Evolutionary conservation across 768 basidiomycete genomes (phyloP).

Genomic region (Chiua virens): DNA sequence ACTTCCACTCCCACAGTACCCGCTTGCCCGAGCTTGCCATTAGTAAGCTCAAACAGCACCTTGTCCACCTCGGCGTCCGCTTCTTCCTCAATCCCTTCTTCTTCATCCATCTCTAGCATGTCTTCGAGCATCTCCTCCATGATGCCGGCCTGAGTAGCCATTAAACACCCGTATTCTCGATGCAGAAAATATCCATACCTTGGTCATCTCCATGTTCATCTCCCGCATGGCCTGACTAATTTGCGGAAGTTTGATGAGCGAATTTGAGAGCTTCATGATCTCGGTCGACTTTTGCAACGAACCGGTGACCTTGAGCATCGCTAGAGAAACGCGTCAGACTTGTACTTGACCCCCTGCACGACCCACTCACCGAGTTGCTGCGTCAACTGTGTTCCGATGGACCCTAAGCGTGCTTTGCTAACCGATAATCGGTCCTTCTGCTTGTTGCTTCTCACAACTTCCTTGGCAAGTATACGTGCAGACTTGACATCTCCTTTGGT

Average conservation of each 20-base stretch:
- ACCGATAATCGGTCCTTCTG: slow-evolving; percentile 92
- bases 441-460: slow-evolving; percentile 93
- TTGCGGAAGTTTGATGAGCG: slow-evolving; percentile 88
- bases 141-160: slow-evolving; percentile 76
- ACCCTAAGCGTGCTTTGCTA: slow-evolving; percentile 89
- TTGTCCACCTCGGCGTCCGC: slow-evolving; percentile 98
- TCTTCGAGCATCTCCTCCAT: slow-evolving; percentile 99
- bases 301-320: slow-evolving; percentile 97
- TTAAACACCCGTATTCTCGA: slow-evolving; percentile 4
- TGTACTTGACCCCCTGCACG: background rate
- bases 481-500: slow-evolving; percentile 90
- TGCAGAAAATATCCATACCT: slow-evolving; percentile 52
- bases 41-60: slow-evolving; percentile 90
- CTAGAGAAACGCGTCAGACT: slow-evolving; percentile 40
- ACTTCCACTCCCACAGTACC: slow-evolving; percentile 69
- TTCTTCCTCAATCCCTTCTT: slow-evolving; percentile 94
- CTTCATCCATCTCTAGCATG: slow-evolving; percentile 86
- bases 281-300: slow-evolving; percentile 96
- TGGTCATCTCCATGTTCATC: slow-evolving; percentile 99
- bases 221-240: slow-evolving; percentile 91
- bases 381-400: slow-evolving; percentile 83
- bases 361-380: slow-evolving; percentile 83
- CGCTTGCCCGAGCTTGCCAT: slow-evolving; percentile 91
- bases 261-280: slow-evolving; percentile 98
- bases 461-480: slow-evolving; percentile 87